phyloP scores from a whole-genome alignment of 768 basidiomycete genomes.

The Leccinum incarnatum region DNA sequence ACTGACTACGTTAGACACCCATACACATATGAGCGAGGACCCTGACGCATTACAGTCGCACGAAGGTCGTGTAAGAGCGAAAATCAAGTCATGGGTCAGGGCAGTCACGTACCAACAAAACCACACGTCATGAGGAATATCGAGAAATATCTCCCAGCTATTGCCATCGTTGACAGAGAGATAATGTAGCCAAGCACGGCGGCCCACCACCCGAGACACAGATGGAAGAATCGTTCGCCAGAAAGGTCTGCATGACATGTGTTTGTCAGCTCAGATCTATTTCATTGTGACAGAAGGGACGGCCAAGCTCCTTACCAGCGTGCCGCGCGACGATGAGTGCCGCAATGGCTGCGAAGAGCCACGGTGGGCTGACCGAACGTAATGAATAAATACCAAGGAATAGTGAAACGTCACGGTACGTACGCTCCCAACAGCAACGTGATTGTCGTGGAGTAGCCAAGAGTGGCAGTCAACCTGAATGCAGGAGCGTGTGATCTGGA shows the following conservation, averaged over 20 bases:
- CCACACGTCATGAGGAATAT: not conserved
- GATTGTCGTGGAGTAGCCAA: slow-evolving; percentile 59
- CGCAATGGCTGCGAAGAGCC: slow-evolving; percentile 51
- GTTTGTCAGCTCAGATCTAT: not conserved
- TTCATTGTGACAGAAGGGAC: not conserved
- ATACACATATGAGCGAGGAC: not conserved
- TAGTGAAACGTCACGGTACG: slow-evolving; percentile 16
- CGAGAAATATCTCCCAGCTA: not conserved
- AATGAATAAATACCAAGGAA: not conserved
- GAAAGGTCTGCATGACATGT: not conserved
- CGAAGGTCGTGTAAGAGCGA: not conserved
- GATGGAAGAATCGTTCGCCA: not conserved
- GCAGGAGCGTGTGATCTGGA: not conserved
- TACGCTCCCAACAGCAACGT: slow-evolving; percentile 62
- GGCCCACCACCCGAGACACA: not conserved
- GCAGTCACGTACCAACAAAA: not conserved
- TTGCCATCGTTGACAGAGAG: not conserved
- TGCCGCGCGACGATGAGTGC: slow-evolving; percentile 55
- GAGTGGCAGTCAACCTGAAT: slow-evolving; percentile 53
- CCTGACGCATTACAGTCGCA: not conserved
- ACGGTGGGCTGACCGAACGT: slow-evolving; percentile 49
- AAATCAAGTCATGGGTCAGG: not conserved
- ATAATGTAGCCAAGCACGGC: not conserved
- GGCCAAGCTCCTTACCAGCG: slow-evolving; percentile 35
- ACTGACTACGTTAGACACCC: not conserved